phyloP scores from a whole-genome alignment of 1,139 yeast species.

The Kodamaea arcana region DNA sequence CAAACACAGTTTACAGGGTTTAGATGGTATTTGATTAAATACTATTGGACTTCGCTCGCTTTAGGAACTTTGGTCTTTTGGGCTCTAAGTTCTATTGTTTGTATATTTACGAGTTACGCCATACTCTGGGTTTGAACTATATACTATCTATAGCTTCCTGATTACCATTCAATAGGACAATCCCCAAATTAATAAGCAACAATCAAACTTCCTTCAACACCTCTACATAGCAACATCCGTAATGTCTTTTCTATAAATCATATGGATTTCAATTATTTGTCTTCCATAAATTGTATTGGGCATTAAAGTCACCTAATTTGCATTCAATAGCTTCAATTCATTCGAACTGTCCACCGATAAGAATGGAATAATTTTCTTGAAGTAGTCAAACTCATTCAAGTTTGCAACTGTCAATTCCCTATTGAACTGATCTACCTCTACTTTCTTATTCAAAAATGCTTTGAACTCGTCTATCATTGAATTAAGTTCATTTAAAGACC shows the following conservation, averaged over 20 bases:
- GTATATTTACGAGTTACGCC: conserved; percentile 24
- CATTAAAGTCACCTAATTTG: conserved; percentile 17
- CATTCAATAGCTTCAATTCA: conserved; percentile 39
- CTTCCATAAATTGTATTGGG: too few species aligned
- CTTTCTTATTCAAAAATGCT: conserved; percentile 40
- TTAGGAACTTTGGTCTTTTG: conserved; percentile 51
- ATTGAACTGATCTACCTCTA: conserved; percentile 35
- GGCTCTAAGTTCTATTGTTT: conserved; percentile 31
- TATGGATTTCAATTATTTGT: background rate
- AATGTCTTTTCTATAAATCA: too few species aligned
- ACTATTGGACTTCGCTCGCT: conserved; percentile 43
- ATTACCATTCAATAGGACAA: too few species aligned
- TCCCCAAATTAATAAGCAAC: too few species aligned
- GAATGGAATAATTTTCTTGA: conserved; percentile 38
- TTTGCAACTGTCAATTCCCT: conserved; percentile 12
- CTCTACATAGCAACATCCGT: too few species aligned
- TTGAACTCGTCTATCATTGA: conserved; percentile 55
- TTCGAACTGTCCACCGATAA: conserved; percentile 38
- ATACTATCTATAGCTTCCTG: too few species aligned
- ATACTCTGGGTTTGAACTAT: conserved; percentile 10
- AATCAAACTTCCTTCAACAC: too few species aligned
- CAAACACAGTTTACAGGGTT: conserved; percentile 35
- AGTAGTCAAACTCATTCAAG: conserved; percentile 32
- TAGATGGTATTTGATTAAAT: conserved; percentile 51
- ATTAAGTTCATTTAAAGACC: conserved; percentile 66